These are phyloP conservation scores for Elaeis guineensis DNA, from an alignment of 176 grass and related monocot species.

Conservation along the genomic window DNA sequence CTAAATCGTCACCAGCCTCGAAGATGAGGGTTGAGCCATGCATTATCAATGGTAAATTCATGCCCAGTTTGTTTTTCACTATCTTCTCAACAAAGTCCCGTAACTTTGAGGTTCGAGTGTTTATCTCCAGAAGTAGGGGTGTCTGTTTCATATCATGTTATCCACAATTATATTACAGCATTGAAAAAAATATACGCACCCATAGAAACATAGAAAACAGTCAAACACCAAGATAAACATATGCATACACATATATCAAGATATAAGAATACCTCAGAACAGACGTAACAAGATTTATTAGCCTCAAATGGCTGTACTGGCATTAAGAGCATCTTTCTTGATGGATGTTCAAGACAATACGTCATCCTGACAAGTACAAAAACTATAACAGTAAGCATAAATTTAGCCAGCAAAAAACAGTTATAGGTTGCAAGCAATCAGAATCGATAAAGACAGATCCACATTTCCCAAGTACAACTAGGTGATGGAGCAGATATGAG, in stretches of 20 bases:
- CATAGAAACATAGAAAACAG: no score
- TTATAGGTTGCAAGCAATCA: no score
- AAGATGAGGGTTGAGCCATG: conserved; percentile 67
- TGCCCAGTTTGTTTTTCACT: conserved; percentile 86
- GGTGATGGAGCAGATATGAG: no score
- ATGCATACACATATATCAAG: no score
- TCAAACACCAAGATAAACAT: no score
- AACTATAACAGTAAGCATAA: no score
- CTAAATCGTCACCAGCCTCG: conserved; percentile 91
- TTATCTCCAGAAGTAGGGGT: conserved; percentile 72
- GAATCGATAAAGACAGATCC: no score
- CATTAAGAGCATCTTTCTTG: conserved; percentile 90
- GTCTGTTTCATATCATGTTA: conserved; percentile 38
- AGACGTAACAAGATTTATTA: conserved; percentile 94
- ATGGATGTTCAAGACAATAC: conserved; percentile 94
- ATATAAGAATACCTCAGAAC: conserved; percentile 68
- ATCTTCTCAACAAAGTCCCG: conserved; percentile 86
- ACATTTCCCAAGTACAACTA: no score
- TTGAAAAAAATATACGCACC: no score
- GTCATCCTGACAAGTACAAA: conserved; percentile 58
- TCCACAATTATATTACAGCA: no score
- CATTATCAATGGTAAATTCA: conserved; percentile 91
- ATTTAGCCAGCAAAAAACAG: no score
- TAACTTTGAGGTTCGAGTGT: conserved; percentile 70
- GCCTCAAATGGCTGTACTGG: conserved; percentile 90